These are phyloP conservation scores for Clitoria ternatea DNA, from an alignment of 306 rosid species.

Conservation along the genomic window DNA sequence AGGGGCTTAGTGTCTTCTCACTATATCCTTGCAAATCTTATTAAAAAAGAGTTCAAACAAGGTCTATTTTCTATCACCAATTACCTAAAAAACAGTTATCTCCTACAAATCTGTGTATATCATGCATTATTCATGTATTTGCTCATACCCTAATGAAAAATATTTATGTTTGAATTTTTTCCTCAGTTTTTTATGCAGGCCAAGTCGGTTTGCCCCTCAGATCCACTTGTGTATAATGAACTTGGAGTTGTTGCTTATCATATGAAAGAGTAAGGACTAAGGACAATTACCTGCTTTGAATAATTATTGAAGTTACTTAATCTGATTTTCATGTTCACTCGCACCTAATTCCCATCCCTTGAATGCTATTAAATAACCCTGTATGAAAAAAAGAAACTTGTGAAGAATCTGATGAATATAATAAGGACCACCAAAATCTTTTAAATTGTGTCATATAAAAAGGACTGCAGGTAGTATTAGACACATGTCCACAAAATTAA, in stretches of 20 bases:
- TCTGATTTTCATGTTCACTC: not conserved
- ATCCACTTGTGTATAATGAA: constrained; percentile 92
- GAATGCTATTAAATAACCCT: constrained; percentile 6
- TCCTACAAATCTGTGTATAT: not conserved
- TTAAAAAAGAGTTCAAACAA: not conserved
- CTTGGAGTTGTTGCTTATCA: constrained; percentile 97
- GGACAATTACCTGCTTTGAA: constrained; percentile 19
- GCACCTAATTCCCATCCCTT: not conserved
- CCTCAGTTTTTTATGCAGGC: constrained; percentile 84
- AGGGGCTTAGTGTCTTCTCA: not conserved
- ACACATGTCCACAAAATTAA: no score
- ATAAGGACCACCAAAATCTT: no score
- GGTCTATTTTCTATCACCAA: constrained; percentile 8
- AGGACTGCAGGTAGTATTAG: no score
- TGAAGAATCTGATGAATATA: not conserved
- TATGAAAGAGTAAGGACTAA: constrained; percentile 86
- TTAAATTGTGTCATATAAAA: no score
- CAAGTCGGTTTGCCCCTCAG: constrained; percentile 77
- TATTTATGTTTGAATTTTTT: constrained; percentile 27
- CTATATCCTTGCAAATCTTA: not conserved
- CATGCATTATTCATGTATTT: not conserved
- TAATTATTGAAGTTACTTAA: not conserved
- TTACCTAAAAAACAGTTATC: not conserved
- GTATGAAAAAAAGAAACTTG: not conserved
- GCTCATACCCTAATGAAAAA: constrained; percentile 3